Base-by-base conservation (phyloP, 1,139 yeast species). In the Lizanozyma gosingica region DNA sequence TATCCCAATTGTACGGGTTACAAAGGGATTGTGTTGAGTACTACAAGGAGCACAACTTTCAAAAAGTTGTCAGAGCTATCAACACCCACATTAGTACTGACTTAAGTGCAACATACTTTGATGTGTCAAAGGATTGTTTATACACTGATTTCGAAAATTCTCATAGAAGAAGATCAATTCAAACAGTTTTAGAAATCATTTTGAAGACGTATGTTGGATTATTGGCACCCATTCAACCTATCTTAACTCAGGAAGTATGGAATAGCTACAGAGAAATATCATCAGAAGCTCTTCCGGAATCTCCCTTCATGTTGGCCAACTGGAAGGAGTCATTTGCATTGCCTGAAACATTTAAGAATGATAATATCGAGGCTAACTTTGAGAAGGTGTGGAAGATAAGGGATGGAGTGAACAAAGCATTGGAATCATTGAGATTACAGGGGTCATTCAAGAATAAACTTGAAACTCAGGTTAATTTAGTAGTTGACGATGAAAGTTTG, bases 191-290 rank as follows among this genome's bases (percentile, higher is more conserved):
- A 40, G 58, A 65, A 35, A 75, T 82, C 47, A 65, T 86, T 14
- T 62, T 88, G 33, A 69, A 67, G 37, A 71, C 80, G 0, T 84
- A 88, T 51, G 59, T 80, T 17, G 74, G 84, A 0, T 59, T 86
- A 2, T 58, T 90, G 44, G 73, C 92, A 0, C 98, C 98, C 1
- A 75, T 94, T 0, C 65, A 84, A 34, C 99, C 99, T 1, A 56
- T 85, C 4, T 63, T 88, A 43, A 74, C 90, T 0, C 97, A 92
- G 57, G 97, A 94, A 55, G 90, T 78, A 0, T 88, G 97, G 96
- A 72, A 75, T 32, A 69, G 70, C 43, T 55, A 22, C 29, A 22
- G 11, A 22, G 29, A 22, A 22, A 22, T 22, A 22, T 22, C 9
- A 6, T 6, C 29, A 6, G 29, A 11, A 22, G 11, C 6, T 6